Conservation (phyloP, 2,329 filamentous ascomycete genomes). For the Fusarium sp. region DNA sequence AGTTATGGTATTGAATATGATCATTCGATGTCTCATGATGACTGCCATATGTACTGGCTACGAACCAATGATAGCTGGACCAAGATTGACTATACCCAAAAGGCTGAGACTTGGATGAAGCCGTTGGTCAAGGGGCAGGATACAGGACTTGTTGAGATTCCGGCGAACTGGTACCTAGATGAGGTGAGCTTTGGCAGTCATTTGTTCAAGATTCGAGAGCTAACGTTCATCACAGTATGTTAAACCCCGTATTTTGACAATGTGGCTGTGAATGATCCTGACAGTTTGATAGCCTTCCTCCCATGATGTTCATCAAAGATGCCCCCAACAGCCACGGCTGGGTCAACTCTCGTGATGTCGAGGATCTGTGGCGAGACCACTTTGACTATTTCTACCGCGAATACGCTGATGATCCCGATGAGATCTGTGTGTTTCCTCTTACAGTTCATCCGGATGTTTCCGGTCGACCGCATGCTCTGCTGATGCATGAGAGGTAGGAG, state of each 20-base stretch:
- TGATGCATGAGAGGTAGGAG: constrained; percentile 72
- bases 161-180: constrained; percentile 70
- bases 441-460: constrained; percentile 81
- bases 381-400: constrained; percentile 82
- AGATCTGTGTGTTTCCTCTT: constrained; percentile 82
- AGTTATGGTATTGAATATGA: constrained; percentile 78
- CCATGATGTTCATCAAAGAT: constrained; percentile 80
- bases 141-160: constrained; percentile 75
- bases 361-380: constrained; percentile 74
- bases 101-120: constrained; percentile 53
- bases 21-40: constrained; percentile 67
- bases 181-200: constrained; percentile 47
- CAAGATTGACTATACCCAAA: constrained; percentile 70
- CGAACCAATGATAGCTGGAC: constrained; percentile 74
- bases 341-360: constrained; percentile 67
- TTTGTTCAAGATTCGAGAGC: fast-evolving
- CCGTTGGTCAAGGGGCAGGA: constrained; percentile 68
- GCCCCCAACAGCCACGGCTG: constrained; percentile 73
- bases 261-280: neutral
- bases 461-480: constrained; percentile 76
- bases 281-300: constrained; percentile 57
- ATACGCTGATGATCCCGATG: constrained; percentile 57
- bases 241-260: fast-evolving
- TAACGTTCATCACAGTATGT: neutral
- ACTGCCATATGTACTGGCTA: constrained; percentile 73